Percentiles rank a stretch among this genome's conserved stretches.
phyloP scores from a whole-genome alignment of 352 stramenopile species.

The Pythium rhizo-oryzae region DNA sequence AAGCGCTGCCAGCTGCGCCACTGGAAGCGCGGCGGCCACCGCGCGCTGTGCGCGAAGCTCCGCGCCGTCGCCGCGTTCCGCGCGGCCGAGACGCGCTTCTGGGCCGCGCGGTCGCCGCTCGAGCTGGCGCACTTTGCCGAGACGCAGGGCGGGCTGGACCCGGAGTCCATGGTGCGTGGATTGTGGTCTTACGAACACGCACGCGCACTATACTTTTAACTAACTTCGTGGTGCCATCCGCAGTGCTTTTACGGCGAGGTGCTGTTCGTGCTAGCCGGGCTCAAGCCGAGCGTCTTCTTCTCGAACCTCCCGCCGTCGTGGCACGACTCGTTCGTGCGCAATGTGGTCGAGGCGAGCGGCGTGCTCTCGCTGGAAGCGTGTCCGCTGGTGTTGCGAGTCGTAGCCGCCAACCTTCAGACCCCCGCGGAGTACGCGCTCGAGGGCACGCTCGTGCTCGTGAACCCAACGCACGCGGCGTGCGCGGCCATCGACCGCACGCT shows the following conservation, averaged over 20 bases:
- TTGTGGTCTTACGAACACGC: background rate
- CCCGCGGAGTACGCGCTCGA: slow-evolving; percentile 29
- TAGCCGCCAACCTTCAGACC: slow-evolving; percentile 43
- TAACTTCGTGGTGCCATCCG: background rate
- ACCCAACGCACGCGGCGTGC: slow-evolving; percentile 36
- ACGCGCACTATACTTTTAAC: too few relatives aligned
- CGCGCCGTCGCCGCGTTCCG: slow-evolving; percentile 25
- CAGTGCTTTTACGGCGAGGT: slow-evolving; percentile 71
- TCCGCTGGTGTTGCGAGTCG: slow-evolving; percentile 27
- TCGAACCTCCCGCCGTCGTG: slow-evolving; percentile 64
- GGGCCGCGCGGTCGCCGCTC: slow-evolving; percentile 13
- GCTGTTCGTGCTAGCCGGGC: slow-evolving; percentile 56
- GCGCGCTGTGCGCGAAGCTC: slow-evolving; percentile 36
- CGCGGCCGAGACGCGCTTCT: slow-evolving; percentile 17
- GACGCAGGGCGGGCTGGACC: slow-evolving; percentile 40
- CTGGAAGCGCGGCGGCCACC: slow-evolving; percentile 47
- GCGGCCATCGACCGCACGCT: slow-evolving; percentile 24
- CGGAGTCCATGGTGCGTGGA: slow-evolving; percentile 46
- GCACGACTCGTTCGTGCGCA: slow-evolving; percentile 41
- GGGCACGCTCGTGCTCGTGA: slow-evolving; percentile 40
- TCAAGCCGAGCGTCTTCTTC: slow-evolving; percentile 69
- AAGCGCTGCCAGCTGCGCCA: slow-evolving; percentile 55
- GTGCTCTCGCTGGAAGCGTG: slow-evolving; percentile 26
- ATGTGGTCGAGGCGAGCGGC: slow-evolving; percentile 46
- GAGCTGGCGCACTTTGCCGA: slow-evolving; percentile 23